Percentiles rank a stretch among this genome's conserved stretches.
Evolutionary conservation across 768 basidiomycete genomes (phyloP).

Genomic region (Lentinus tigrinus): DNA sequence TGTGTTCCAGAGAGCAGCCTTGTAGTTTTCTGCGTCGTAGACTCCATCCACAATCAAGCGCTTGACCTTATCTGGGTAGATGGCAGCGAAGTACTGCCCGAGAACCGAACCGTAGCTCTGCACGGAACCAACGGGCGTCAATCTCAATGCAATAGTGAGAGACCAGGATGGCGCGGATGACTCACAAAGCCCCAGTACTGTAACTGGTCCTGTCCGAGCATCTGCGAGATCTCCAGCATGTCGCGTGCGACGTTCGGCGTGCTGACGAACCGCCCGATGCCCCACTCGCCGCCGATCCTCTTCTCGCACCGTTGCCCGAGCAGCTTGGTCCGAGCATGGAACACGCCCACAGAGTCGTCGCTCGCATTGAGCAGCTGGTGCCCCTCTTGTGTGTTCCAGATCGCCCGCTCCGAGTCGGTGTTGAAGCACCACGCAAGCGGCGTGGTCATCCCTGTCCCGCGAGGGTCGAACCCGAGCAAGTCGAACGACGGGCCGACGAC

Average conservation of each 20-base stretch:
- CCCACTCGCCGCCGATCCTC: constrained; percentile 20
- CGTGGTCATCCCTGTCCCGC: constrained; percentile 17
- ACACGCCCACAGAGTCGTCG: constrained; percentile 7
- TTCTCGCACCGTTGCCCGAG: constrained; percentile 11
- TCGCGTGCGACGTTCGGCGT: constrained; percentile 30
- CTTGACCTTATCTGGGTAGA: constrained; percentile 33
- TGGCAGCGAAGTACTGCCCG: constrained; percentile 29
- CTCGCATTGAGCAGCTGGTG: constrained; percentile 9
- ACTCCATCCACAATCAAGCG: constrained; percentile 33
- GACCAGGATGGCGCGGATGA: too few species aligned
- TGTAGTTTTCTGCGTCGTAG: constrained; percentile 24
- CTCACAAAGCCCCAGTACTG: constrained; percentile 31
- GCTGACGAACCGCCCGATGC: constrained; percentile 21
- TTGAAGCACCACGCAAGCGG: constrained; percentile 19
- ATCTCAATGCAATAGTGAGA: too few species aligned
- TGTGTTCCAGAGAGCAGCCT: constrained; percentile 15
- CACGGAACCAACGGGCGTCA: background rate
- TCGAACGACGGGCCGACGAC: constrained; percentile 17
- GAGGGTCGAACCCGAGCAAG: constrained; percentile 21
- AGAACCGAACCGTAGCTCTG: constrained; percentile 19
- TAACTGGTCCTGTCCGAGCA: constrained; percentile 29
- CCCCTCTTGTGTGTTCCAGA: constrained; percentile 15
- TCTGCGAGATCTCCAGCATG: constrained; percentile 29
- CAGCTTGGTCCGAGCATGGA: constrained; percentile 5
- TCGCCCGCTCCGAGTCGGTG: constrained; percentile 9